Evolutionary conservation across 305 asterid species (phyloP).

Genomic region (Striga hermonthica): DNA sequence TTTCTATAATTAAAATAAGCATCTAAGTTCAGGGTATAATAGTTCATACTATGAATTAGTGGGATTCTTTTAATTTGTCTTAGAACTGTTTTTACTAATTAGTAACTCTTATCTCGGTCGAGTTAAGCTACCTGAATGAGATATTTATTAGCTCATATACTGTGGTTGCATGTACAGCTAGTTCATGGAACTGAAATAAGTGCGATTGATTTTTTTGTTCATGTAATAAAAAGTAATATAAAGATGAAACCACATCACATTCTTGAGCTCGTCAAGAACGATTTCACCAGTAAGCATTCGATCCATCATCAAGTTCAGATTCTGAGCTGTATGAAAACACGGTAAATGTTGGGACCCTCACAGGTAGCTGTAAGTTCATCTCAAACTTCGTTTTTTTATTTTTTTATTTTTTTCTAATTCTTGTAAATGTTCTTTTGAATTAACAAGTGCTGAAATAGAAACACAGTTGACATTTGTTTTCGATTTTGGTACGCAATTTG

Average conservation of each 20-base stretch:
- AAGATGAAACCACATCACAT: not conserved
- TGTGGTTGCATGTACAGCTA: constrained; percentile 1
- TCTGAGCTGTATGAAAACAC: not conserved
- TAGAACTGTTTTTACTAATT: not conserved
- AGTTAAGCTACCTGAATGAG: too few species aligned
- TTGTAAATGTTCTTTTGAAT: not conserved
- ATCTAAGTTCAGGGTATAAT: not conserved
- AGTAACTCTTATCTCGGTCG: not conserved
- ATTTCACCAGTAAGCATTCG: constrained; percentile 1
- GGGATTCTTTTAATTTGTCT: not conserved
- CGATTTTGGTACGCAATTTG: not conserved
- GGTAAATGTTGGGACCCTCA: not conserved
- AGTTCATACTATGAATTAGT: not conserved
- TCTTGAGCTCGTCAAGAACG: constrained; percentile 22
- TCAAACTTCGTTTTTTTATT: not conserved
- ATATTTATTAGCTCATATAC: not conserved
- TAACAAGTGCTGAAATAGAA: not conserved
- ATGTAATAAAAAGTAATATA: not conserved
- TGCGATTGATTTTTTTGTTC: not conserved
- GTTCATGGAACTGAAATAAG: constrained; percentile 1
- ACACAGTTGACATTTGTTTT: not conserved
- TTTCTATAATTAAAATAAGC: not conserved
- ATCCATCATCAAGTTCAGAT: constrained; percentile 18
- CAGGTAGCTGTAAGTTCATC: constrained; percentile 4
- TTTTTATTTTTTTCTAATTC: not conserved